Base-by-base conservation (phyloP, 2,329 filamentous ascomycete genomes). In the Diaporthe amygdali region DNA sequence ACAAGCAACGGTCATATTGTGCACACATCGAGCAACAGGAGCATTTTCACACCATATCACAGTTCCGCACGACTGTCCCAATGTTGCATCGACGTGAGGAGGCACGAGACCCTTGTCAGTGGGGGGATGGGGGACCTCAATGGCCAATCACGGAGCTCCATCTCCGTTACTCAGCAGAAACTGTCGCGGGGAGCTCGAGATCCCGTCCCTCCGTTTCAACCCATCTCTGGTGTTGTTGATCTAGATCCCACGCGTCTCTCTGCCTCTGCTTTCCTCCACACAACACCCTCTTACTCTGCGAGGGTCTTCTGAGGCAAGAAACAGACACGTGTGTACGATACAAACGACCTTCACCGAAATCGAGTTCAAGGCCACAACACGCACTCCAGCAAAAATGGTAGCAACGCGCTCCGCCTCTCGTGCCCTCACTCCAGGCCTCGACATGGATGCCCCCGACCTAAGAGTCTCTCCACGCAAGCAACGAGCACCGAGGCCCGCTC, bases 401-500 rank as follows among this genome's bases (percentile, higher is more conserved):
- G 68, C 46, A 34, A 74, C 72, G 30, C 72, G 72, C 68, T 74
- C 72, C 9, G 54, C 63, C 55, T 73, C 72, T 15, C 63, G 55
- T 6, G 55, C 61, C 52, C 61, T 64, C 12, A 64, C 70, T 15
- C 70, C 72, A 34, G 72, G 66, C 51, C 70, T 70, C 22, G 52
- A 54, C 37, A 54, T 68, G 22, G 63, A 52, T 30, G 46, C 67
- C 47, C 41, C 63, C 22, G 54, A 68, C 66, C 64, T 70, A 20
- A 61, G 54, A 20, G 34, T 54, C 66, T 39, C 37, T 9, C 39
- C 70, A 27, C 70, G 70, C 66, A 64, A 54, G 54, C 41, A 69
- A 39, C 27, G 64, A 20, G 27, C 64, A 37, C 39, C 66, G 66
- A 30, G 67, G 44, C 61, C 69, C 46, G 59, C 49, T 17, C 71